These are phyloP conservation scores for Cladorrhinum sp. DNA, from an alignment of 2,329 filamentous ascomycete genomes.

Conservation along the genomic window DNA sequence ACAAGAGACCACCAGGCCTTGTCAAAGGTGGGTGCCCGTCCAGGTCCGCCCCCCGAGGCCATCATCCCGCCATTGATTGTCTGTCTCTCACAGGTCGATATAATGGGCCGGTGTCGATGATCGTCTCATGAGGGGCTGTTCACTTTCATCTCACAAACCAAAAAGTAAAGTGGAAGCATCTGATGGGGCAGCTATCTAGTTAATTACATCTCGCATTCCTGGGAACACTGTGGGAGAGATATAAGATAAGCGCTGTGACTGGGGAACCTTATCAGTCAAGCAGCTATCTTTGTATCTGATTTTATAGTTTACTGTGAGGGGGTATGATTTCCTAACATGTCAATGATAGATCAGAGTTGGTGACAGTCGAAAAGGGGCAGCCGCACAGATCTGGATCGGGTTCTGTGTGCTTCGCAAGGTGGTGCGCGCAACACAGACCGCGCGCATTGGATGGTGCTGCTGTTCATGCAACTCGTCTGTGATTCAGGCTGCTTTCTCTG, in stretches of 20 bases:
- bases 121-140: too few relatives aligned
- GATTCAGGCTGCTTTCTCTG: constrained; percentile 8
- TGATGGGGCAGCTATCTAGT: not conserved
- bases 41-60: not conserved
- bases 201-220: not conserved
- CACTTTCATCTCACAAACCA: not conserved
- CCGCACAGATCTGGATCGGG: not conserved
- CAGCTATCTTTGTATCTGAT: too few relatives aligned
- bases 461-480: constrained; percentile 22
- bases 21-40: not conserved
- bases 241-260: not conserved
- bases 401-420: constrained; percentile 5
- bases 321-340: too few relatives aligned
- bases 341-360: too few relatives aligned
- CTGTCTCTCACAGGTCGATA: too few relatives aligned
- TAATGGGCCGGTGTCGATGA: not conserved
- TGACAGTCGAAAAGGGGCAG: not conserved
- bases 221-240: not conserved
- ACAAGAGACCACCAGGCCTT: not conserved
- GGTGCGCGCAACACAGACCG: constrained; percentile 22
- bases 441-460: constrained; percentile 24
- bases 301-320: too few relatives aligned
- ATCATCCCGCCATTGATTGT: not conserved
- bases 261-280: too few relatives aligned
- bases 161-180: too few relatives aligned